Percentiles rank a stretch among this genome's conserved stretches.
These are phyloP conservation scores for Podaxis carcinomalis DNA, from an alignment of 768 basidiomycete species.

Conservation along the genomic window DNA sequence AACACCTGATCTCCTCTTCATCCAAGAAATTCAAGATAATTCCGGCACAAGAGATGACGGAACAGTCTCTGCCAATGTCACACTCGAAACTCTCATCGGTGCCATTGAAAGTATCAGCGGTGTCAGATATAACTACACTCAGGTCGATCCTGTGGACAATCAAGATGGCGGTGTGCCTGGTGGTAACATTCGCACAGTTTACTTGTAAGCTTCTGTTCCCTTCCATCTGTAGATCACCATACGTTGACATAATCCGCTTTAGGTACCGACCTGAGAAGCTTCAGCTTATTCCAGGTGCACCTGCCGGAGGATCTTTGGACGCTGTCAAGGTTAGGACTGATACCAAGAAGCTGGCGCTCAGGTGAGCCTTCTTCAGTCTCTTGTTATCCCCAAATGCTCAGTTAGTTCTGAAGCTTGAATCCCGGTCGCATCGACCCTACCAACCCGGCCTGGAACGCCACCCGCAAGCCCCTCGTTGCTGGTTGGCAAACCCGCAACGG, in stretches of 20 bases:
- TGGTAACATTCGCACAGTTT: conserved; percentile 59
- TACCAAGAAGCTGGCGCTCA: conserved; percentile 33
- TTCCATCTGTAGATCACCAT: background rate
- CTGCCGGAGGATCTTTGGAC: conserved; percentile 45
- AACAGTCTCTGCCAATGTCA: conserved; percentile 47
- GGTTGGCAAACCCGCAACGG: conserved; percentile 46
- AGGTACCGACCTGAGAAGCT: conserved; percentile 50
- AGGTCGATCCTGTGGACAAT: conserved; percentile 47
- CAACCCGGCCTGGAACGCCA: conserved; percentile 48
- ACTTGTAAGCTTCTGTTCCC: conserved; percentile 33
- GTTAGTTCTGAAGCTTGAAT: conserved; percentile 41
- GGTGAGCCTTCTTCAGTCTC: conserved; percentile 24
- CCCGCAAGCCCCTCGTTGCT: conserved; percentile 58
- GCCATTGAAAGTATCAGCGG: conserved; percentile 41
- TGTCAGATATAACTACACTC: conserved; percentile 43
- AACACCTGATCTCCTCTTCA: conserved; percentile 54
- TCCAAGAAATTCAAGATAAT: conserved; percentile 66
- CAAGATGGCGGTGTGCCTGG: conserved; percentile 60
- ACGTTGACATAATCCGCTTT: background rate
- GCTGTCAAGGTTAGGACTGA: conserved; percentile 31
- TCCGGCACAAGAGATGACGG: conserved; percentile 50
- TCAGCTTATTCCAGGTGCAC: conserved; percentile 38
- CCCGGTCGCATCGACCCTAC: conserved; percentile 60
- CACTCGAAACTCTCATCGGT: conserved; percentile 42
- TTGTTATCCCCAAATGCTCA: background rate